Evolutionary conservation across 2,329 filamentous ascomycete genomes (phyloP).

Genomic region (Rutstroemia sp.): DNA sequence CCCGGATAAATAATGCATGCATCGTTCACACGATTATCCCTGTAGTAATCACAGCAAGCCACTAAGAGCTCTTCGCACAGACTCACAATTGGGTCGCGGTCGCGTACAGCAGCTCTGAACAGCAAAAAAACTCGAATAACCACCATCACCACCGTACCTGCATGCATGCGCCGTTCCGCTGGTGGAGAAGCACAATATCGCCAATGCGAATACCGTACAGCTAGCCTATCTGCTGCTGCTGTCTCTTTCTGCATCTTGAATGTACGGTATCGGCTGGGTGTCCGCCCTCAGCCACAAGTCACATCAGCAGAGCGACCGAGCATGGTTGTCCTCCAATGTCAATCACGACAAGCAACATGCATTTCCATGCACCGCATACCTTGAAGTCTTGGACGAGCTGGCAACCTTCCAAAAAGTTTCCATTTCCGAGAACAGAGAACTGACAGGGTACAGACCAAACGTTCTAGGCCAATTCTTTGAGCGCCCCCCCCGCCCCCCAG

Average conservation of each 20-base stretch:
- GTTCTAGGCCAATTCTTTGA: neutral
- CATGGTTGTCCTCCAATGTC: neutral
- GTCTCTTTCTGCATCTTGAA: no score
- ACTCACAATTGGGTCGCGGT: neutral
- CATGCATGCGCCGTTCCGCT: no score
- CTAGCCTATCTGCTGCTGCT: no score
- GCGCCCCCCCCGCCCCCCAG: neutral
- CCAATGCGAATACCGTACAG: no score
- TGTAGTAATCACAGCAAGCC: neutral
- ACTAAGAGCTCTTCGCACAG: neutral
- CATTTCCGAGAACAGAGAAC: neutral
- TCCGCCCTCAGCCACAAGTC: no score
- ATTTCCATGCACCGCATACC: neutral
- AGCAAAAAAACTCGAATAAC: no score
- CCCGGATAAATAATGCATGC: neutral
- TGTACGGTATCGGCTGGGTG: no score
- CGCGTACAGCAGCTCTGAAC: neutral
- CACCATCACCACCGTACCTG: no score
- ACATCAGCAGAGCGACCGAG: no score
- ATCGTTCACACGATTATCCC: neutral
- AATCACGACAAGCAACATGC: neutral
- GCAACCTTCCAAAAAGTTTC: neutral
- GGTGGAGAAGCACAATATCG: no score
- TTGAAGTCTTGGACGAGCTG: neutral
- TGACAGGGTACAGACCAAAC: neutral